A percentile compares a stretch with the other conserved stretches of the same genome.
phyloP scores from a whole-genome alignment of 2,329 filamentous ascomycete genomes.

The Fusarium foetens region DNA sequence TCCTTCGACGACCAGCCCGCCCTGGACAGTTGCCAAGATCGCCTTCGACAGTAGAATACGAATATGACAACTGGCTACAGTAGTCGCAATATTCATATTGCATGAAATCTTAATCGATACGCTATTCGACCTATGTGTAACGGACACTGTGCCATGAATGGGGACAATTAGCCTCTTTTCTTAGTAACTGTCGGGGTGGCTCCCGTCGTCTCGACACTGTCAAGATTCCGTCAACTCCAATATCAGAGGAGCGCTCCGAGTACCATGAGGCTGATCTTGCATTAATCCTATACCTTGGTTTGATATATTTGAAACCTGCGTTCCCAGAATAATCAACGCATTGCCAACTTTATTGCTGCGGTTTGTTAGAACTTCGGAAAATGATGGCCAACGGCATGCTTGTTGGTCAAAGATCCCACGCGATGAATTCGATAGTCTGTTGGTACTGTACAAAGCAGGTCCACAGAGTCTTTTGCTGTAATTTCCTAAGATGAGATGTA shows the following conservation, averaged over 20 bases:
- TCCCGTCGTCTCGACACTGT: conserved; percentile 10
- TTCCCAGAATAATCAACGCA: background rate
- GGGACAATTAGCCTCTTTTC: conserved; percentile 29
- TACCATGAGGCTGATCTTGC: conserved; percentile 9
- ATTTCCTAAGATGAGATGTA: conserved; percentile 47
- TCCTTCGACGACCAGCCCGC: background rate
- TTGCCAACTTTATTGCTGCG: background rate
- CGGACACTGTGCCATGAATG: conserved; percentile 35
- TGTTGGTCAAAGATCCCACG: background rate
- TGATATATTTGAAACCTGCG: conserved; percentile 16
- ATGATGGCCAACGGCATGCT: conserved; percentile 5
- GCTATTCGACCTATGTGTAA: conserved; percentile 7
- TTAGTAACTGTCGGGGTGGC: conserved; percentile 10
- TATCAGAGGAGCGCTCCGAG: conserved; percentile 4
- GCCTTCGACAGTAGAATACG: background rate
- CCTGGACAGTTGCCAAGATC: background rate
- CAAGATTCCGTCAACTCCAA: conserved; percentile 5
- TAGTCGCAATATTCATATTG: conserved; percentile 7
- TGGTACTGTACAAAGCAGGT: conserved; percentile 17
- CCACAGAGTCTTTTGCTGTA: conserved; percentile 36
- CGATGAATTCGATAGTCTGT: conserved; percentile 33
- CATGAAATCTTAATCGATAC: conserved; percentile 12
- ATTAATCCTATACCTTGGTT: conserved; percentile 18
- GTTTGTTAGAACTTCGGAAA: background rate
- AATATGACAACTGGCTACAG: background rate